phyloP scores from a whole-genome alignment of 2,329 filamentous ascomycete species.

The Colletotrichum liriopes region DNA sequence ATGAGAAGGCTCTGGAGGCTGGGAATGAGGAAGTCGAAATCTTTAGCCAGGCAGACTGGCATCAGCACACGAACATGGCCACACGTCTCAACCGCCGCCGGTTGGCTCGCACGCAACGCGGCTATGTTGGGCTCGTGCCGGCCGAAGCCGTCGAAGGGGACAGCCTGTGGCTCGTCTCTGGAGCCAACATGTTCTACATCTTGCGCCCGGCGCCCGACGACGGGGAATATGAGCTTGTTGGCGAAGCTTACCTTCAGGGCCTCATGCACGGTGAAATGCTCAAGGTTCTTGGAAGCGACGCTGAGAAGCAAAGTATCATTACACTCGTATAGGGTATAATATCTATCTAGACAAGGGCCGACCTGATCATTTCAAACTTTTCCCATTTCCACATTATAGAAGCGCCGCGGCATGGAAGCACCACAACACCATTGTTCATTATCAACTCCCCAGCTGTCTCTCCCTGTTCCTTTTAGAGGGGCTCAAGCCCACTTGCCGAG shows the following conservation, averaged over 20 bases:
- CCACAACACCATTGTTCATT: constrained; percentile 14
- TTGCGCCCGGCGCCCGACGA: neutral
- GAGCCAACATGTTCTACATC: neutral
- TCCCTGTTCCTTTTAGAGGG: neutral
- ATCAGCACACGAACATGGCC: neutral
- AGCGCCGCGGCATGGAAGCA: neutral
- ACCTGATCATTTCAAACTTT: constrained; percentile 20
- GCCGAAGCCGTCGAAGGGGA: neutral
- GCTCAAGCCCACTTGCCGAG: constrained; percentile 81
- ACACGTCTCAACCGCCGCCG: neutral
- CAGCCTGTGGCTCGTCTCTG: neutral
- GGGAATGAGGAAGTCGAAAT: neutral
- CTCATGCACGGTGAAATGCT: neutral
- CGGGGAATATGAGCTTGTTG: neutral
- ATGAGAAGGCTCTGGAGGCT: too few relatives aligned
- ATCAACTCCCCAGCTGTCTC: neutral
- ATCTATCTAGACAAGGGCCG: constrained; percentile 33
- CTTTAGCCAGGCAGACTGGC: neutral
- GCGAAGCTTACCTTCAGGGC: neutral
- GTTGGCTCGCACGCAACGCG: neutral
- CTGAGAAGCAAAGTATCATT: constrained; percentile 21
- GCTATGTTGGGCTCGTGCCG: neutral
- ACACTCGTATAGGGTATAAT: constrained; percentile 31
- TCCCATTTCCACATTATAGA: constrained; percentile 1
- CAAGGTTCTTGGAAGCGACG: neutral